These are phyloP conservation scores for Dunaliella primolecta DNA, from an alignment of 139 green algal genomes.

Conservation along the genomic window DNA sequence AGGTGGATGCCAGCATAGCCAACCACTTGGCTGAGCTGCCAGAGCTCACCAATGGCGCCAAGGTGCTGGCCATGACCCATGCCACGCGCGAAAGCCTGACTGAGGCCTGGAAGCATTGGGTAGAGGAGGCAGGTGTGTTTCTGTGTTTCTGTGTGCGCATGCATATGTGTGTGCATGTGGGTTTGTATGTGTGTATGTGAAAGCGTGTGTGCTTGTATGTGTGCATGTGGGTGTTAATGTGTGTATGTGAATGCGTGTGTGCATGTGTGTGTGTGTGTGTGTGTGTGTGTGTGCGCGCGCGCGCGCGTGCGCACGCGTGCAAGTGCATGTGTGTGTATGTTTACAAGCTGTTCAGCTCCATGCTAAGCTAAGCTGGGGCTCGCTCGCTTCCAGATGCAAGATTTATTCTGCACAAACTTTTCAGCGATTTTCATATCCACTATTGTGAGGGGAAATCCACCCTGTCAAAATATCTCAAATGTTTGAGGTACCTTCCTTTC, in stretches of 20 bases:
- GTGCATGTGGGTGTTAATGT: slow-evolving; percentile 11
- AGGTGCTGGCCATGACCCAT: slow-evolving; percentile 49
- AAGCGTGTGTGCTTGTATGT: slow-evolving; percentile 5
- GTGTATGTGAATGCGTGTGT: background rate
- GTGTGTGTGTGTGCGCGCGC: background rate
- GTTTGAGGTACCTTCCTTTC: too few species aligned
- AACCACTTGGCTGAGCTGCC: slow-evolving; percentile 71
- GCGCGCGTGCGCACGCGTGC: background rate
- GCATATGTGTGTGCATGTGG: background rate
- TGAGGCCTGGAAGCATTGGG: slow-evolving; percentile 79
- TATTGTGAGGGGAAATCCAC: too few species aligned
- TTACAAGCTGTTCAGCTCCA: too few species aligned
- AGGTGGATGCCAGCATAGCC: slow-evolving; percentile 67
- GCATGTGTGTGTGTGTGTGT: background rate
- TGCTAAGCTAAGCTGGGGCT: too few species aligned
- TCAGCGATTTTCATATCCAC: too few species aligned
- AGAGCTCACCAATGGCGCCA: slow-evolving; percentile 55
- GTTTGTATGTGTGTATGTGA: background rate
- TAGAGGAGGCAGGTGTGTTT: slow-evolving; percentile 58
- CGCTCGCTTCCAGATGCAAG: too few species aligned
- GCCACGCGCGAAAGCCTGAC: slow-evolving; percentile 62
- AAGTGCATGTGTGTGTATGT: background rate
- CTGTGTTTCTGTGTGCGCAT: slow-evolving; percentile 7
- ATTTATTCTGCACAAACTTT: too few species aligned
- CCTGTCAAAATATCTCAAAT: too few species aligned